Evolutionary conservation across 2,329 filamentous ascomycete species (phyloP), one percentile per base, ranked within the genome.

Genomic region (Berkeleyomyces basicola): DNA sequence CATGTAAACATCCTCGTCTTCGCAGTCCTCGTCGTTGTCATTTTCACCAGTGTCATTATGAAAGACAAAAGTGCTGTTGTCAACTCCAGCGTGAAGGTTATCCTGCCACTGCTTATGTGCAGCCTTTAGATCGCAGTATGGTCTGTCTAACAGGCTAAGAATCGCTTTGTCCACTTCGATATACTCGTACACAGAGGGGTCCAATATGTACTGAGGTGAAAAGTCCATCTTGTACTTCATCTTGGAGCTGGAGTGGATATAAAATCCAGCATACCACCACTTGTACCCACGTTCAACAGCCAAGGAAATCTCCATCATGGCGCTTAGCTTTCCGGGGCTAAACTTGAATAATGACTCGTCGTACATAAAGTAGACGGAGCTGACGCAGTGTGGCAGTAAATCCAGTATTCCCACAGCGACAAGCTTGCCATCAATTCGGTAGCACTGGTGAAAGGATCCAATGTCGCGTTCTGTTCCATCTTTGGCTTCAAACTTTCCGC

Each of bases 201-300:
- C 86, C 9, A 92, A 77, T 9, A 93, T 79, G 68, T 85, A 82
- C 69, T 90, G 86, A 1, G 87, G 88, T 9, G 78, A 77, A 70
- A 88, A 93, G 69, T 90, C 85, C 64, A 84, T 86, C 75, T 93
- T 93, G 76, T 93, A 93, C 67, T 79, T 78, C 88, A 93, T 92
- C 75, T 93, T 93, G 61, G 81, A 78, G 68, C 88, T 92, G 62
- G 76, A 83, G 71, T 91, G 87, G 64, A 93, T 92, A 68, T 92
- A 93, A 72, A 84, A 92, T 4, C 88, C 84, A 4, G 79, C 85
- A 72, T 92, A 93, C 80, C 89, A 93, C 77, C 82, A 90, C 51
- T 79, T 74, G 68, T 91, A 90, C 0, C 82, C 84, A 4, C 76
- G 77, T 69, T 92, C 87, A 2, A 78, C 73, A 0, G 88, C 85